Evolutionary conservation across 2,329 filamentous ascomycete genomes (phyloP).

Genomic region (Acrodontium crateriforme): DNA sequence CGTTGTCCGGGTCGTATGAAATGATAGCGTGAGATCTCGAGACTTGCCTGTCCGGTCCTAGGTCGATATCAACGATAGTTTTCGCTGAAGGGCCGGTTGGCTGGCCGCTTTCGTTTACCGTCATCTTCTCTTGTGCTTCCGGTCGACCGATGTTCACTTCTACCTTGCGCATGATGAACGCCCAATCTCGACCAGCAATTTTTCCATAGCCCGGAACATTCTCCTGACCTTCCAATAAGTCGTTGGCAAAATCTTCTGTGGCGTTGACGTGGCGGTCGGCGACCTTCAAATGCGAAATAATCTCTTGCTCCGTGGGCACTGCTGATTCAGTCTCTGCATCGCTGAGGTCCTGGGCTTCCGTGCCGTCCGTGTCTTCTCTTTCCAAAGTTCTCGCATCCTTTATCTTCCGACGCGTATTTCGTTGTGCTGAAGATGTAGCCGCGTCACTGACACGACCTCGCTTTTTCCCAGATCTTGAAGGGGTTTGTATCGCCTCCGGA

Average conservation of each 20-base stretch:
- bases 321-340: slow-evolving; percentile 24
- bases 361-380: slow-evolving; percentile 24
- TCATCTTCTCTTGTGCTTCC: slow-evolving; percentile 19
- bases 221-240: slow-evolving; percentile 33
- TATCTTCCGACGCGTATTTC: slow-evolving; percentile 21
- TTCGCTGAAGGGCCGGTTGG: slow-evolving; percentile 21
- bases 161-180: slow-evolving; percentile 67
- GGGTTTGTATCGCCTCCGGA: slow-evolving; percentile 34
- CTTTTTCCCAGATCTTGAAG: slow-evolving; percentile 34
- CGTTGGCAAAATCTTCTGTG: slow-evolving; percentile 42
- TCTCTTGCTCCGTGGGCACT: slow-evolving; percentile 28
- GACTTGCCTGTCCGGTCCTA: slow-evolving; percentile 42
- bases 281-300: slow-evolving; percentile 28
- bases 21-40: slow-evolving; percentile 38
- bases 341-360: slow-evolving; percentile 24
- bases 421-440: slow-evolving; percentile 12
- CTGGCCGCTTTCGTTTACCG: slow-evolving; percentile 11
- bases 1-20: slow-evolving; percentile 29
- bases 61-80: slow-evolving; percentile 63
- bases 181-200: slow-evolving; percentile 70
- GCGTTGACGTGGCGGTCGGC: slow-evolving; percentile 40
- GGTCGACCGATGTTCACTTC: slow-evolving; percentile 62
- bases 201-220: slow-evolving; percentile 58
- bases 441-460: slow-evolving; percentile 22
- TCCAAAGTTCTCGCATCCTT: slow-evolving; percentile 19